A percentile compares a stretch with the other conserved stretches of the same genome.
phyloP scores from a whole-genome alignment of 768 basidiomycete genomes.

The Termitomyces sp. region DNA sequence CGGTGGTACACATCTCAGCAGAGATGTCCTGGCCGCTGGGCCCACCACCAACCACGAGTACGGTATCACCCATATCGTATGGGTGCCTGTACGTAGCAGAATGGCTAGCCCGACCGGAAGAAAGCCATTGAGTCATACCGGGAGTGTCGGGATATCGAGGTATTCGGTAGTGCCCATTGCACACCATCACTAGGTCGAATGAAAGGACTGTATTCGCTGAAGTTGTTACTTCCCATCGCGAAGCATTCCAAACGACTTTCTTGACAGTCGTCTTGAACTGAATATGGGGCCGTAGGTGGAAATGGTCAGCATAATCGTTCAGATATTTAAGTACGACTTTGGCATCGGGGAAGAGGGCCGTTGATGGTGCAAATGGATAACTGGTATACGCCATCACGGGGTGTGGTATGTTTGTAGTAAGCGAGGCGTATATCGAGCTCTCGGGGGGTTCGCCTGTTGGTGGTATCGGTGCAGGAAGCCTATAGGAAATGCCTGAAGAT shows the following conservation, averaged over 20 bases:
- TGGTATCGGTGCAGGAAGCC: slow-evolving; percentile 48
- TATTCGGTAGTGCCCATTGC: slow-evolving; percentile 70
- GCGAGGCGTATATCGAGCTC: slow-evolving; percentile 74
- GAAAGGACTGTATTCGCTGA: slow-evolving; percentile 28
- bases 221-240: slow-evolving; percentile 49
- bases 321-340: slow-evolving; percentile 66
- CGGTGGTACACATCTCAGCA: slow-evolving; percentile 48
- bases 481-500: slow-evolving; percentile 17
- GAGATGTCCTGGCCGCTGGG: slow-evolving; percentile 72
- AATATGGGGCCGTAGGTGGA: slow-evolving; percentile 59
- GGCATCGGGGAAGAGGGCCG: slow-evolving; percentile 66
- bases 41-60: slow-evolving; percentile 49
- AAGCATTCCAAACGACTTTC: slow-evolving; percentile 35
- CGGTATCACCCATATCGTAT: slow-evolving; percentile 34
- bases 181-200: slow-evolving; percentile 69
- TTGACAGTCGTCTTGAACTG: slow-evolving; percentile 57
- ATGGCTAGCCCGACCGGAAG: slow-evolving; percentile 51
- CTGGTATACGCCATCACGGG: slow-evolving; percentile 69
- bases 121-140: slow-evolving; percentile 60
- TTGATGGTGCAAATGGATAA: slow-evolving; percentile 67
- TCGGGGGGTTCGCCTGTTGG: slow-evolving; percentile 50
- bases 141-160: slow-evolving; percentile 62
- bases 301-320: slow-evolving; percentile 58
- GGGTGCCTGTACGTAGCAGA: slow-evolving; percentile 68
- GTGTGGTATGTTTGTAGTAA: slow-evolving; percentile 82